phyloP scores from a whole-genome alignment of 345 rosid species.

The Zanthoxylum bungeanum region DNA sequence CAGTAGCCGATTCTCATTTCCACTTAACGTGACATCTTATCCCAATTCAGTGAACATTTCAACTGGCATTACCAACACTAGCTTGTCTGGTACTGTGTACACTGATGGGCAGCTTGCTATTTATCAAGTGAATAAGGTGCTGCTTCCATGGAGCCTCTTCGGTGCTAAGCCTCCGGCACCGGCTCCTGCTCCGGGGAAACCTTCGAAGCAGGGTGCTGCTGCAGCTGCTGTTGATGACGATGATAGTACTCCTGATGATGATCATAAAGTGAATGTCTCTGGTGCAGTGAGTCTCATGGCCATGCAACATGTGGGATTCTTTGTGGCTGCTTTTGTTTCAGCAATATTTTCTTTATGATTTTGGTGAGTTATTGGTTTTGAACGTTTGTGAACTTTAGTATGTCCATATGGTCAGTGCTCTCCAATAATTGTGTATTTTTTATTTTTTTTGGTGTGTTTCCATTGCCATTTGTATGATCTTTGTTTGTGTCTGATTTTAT shows the following conservation, averaged over 20 bases:
- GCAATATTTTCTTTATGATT: constrained; percentile 6
- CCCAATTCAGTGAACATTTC: constrained; percentile 39
- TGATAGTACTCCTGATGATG: background rate
- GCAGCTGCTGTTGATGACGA: constrained; percentile 19
- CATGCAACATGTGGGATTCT: background rate
- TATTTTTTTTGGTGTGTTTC: background rate
- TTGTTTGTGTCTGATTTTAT: background rate
- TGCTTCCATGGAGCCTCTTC: constrained; percentile 36
- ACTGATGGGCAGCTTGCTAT: constrained; percentile 38
- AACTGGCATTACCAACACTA: constrained; percentile 37
- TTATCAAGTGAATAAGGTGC: constrained; percentile 41
- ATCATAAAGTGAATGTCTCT: constrained; percentile 2
- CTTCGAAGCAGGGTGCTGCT: constrained; percentile 19
- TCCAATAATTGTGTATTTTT: background rate
- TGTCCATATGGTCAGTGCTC: background rate
- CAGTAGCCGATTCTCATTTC: constrained; percentile 15
- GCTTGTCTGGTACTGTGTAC: constrained; percentile 26
- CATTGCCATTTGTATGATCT: background rate
- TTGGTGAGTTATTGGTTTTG: background rate
- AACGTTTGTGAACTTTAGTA: background rate
- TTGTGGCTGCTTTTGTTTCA: constrained; percentile 2
- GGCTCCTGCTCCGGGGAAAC: constrained; percentile 26
- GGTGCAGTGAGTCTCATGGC: background rate
- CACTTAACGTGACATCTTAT: constrained; percentile 24
- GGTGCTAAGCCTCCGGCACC: constrained; percentile 37